phyloP scores from a whole-genome alignment of 352 stramenopile genomes.

The Albugo candida region DNA sequence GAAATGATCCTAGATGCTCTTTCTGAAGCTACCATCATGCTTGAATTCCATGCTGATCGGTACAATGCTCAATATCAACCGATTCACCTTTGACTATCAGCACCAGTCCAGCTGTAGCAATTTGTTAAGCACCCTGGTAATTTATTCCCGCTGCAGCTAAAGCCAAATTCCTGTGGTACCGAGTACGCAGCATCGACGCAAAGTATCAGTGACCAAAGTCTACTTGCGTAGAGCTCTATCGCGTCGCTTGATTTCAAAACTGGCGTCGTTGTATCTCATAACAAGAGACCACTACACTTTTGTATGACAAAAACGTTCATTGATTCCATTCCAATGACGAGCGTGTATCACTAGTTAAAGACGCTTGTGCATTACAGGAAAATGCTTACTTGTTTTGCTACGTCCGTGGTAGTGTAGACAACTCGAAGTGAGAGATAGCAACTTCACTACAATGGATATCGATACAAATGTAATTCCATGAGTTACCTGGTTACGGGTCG shows the following conservation, averaged over 20 bases:
- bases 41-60: constrained; percentile 58
- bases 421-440: too few species aligned
- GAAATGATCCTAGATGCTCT: constrained; percentile 64
- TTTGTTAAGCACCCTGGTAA: constrained; percentile 64
- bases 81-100: constrained; percentile 67
- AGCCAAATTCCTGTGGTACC: constrained; percentile 35
- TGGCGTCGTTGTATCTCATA: constrained; percentile 68
- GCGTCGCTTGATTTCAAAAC: constrained; percentile 26
- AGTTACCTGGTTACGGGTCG: too few species aligned
- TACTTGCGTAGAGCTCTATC: neutral
- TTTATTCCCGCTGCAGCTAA: constrained; percentile 45
- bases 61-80: constrained; percentile 65
- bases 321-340: constrained; percentile 74
- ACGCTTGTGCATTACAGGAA: constrained; percentile 42
- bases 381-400: constrained; percentile 69
- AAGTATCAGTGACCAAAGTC: neutral
- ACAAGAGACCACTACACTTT: constrained; percentile 69
- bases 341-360: constrained; percentile 53
- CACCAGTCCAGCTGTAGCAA: constrained; percentile 58
- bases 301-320: constrained; percentile 71
- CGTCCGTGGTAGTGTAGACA: constrained; percentile 8
- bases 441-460: too few species aligned
- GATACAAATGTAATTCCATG: too few species aligned
- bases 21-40: constrained; percentile 50
- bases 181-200: constrained; percentile 14